A percentile compares a stretch with the other conserved stretches of the same genome.
These are phyloP conservation scores for Terana coerulea DNA, from an alignment of 768 basidiomycete species.

Conservation along the genomic window DNA sequence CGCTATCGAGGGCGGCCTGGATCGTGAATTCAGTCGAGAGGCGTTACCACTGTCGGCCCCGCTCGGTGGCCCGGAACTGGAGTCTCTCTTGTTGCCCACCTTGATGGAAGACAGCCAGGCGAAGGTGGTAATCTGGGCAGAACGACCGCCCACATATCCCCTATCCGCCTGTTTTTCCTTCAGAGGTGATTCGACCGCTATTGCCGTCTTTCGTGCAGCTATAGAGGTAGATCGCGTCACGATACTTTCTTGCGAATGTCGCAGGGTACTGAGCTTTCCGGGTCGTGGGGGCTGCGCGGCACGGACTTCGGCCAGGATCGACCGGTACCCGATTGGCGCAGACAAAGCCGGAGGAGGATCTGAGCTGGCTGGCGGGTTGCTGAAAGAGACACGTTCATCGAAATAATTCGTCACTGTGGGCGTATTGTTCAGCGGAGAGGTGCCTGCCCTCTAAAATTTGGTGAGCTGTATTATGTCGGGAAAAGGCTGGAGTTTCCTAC, in stretches of 20 bases:
- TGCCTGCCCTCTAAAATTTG: slow-evolving; percentile 26
- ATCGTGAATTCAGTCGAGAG: slow-evolving; percentile 45
- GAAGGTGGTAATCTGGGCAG: slow-evolving; percentile 57
- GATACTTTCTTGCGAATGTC: slow-evolving; percentile 10
- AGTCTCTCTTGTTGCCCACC: slow-evolving; percentile 51
- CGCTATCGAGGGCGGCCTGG: slow-evolving; percentile 31
- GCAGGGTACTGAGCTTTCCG: slow-evolving; percentile 8
- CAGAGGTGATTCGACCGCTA: slow-evolving; percentile 6
- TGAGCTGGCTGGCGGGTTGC: slow-evolving; percentile 40
- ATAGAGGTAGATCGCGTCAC: slow-evolving; percentile 28
- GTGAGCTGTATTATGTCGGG: neutral
- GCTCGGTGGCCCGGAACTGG: slow-evolving; percentile 53
- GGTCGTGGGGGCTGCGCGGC: slow-evolving; percentile 39
- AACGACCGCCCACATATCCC: slow-evolving; percentile 46
- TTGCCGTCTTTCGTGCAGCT: slow-evolving; percentile 16
- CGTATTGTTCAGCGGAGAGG: slow-evolving; percentile 12
- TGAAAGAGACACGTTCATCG: slow-evolving; percentile 44
- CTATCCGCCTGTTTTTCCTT: slow-evolving; percentile 36
- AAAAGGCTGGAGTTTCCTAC: slow-evolving; percentile 32
- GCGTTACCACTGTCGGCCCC: slow-evolving; percentile 42
- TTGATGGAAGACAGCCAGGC: slow-evolving; percentile 75
- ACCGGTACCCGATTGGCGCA: slow-evolving; percentile 62
- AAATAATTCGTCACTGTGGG: slow-evolving; percentile 15
- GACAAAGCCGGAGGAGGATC: slow-evolving; percentile 47
- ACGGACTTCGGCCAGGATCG: slow-evolving; percentile 69